phyloP scores from a whole-genome alignment of 2,329 filamentous ascomycete genomes.

The Sphaerulina musiva region DNA sequence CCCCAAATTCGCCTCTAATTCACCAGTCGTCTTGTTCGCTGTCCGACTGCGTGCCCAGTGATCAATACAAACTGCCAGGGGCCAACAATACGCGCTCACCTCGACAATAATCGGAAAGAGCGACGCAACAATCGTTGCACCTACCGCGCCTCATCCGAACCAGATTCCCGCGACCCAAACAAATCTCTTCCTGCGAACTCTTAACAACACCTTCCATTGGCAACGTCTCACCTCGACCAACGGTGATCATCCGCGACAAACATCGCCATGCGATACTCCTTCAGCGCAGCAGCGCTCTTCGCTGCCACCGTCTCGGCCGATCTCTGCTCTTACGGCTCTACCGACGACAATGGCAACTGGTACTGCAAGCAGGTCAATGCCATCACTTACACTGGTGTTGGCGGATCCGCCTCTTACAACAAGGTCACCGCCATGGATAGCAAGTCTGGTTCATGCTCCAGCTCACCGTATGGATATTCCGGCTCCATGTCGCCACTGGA shows the following conservation, averaged over 20 bases:
- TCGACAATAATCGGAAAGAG: constrained; percentile 5
- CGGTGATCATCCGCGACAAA: neutral
- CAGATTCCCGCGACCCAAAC: neutral
- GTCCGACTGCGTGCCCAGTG: constrained; percentile 1
- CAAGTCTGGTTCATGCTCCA: constrained; percentile 50
- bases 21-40: neutral
- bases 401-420: constrained; percentile 54
- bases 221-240: constrained; percentile 9
- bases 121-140: constrained; percentile 4
- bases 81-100: neutral
- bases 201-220: neutral
- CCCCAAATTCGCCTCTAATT: neutral
- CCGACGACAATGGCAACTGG: constrained; percentile 48
- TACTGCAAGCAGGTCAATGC: constrained; percentile 60
- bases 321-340: constrained; percentile 28
- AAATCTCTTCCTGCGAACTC: neutral
- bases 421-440: constrained; percentile 56
- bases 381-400: constrained; percentile 54
- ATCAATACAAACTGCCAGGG: constrained; percentile 1
- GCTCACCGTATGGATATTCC: constrained; percentile 47
- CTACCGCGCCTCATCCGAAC: neutral
- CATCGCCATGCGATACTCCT: constrained; percentile 30
- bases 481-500: constrained; percentile 62
- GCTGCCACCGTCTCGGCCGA: constrained; percentile 27
- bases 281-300: constrained; percentile 29